Conservation (phyloP, 148 eudicot genomes). For the Arctostaphylos glauca region DNA sequence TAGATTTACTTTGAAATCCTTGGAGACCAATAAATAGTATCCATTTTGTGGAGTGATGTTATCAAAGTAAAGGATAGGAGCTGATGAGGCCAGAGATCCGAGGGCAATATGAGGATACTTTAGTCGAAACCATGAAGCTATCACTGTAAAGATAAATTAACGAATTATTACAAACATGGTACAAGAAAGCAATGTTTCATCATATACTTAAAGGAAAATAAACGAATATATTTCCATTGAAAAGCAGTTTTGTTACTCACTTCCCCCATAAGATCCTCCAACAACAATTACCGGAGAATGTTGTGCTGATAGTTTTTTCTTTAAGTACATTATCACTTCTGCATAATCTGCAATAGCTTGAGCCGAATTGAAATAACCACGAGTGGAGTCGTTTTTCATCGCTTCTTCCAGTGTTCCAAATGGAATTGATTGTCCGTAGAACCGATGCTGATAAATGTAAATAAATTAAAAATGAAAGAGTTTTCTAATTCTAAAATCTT, state of each 20-base stretch:
- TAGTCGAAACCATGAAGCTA: constrained; percentile 56
- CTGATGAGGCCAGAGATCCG: constrained; percentile 66
- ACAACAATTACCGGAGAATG: constrained; percentile 47
- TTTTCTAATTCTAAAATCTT: not conserved
- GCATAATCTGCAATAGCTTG: constrained; percentile 64
- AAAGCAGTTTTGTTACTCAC: not conserved
- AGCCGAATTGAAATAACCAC: constrained; percentile 39
- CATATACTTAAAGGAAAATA: not conserved
- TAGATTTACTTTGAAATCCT: constrained; percentile 36
- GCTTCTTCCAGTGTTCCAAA: constrained; percentile 24
- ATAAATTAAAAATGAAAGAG: no score
- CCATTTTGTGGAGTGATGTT: constrained; percentile 37
- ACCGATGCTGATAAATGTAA: constrained; percentile 37
- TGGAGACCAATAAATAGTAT: constrained; percentile 31
- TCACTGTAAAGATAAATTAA: constrained; percentile 23
- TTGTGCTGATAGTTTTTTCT: constrained; percentile 29
- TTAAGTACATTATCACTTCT: constrained; percentile 37
- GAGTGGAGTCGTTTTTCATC: constrained; percentile 9
- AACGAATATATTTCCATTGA: no score
- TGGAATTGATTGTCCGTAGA: constrained; percentile 33
- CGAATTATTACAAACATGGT: not conserved
- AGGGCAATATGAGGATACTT: constrained; percentile 56
- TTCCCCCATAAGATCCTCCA: constrained; percentile 68
- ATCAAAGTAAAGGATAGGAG: constrained; percentile 48
- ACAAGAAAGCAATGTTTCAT: not conserved